A percentile compares a stretch with the other conserved stretches of the same genome.
These are phyloP conservation scores for Neurospora sp. DNA, from an alignment of 495 filamentous ascomycete genomes.

Conservation along the genomic window DNA sequence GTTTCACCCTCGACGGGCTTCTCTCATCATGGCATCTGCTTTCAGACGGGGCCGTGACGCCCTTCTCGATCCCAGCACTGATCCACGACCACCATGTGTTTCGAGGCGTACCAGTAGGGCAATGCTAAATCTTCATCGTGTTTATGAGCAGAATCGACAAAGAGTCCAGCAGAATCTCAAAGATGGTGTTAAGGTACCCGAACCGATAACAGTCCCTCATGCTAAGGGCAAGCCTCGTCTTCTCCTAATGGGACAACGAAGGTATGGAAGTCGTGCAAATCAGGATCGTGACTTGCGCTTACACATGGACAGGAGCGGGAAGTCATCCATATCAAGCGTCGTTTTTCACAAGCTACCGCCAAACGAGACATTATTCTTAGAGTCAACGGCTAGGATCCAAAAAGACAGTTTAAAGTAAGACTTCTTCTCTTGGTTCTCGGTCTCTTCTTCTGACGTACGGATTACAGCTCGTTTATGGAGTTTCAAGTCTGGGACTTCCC, in stretches of 20 bases:
- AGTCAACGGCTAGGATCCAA: conserved; percentile 85
- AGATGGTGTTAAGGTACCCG: conserved; percentile 27
- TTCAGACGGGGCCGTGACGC: conserved; percentile 2
- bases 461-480: conserved; percentile 84
- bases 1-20: neutral
- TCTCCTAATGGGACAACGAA: conserved; percentile 88
- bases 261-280: conserved; percentile 42
- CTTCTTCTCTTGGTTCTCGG: neutral
- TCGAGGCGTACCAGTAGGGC: conserved; percentile 33
- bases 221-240: conserved; percentile 68
- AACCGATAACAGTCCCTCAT: conserved; percentile 28
- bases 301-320: conserved; percentile 64
- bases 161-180: conserved; percentile 28
- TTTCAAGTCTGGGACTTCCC: conserved; percentile 98
- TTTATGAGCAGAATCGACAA: conserved; percentile 45
- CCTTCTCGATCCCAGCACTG: conserved; percentile 12
- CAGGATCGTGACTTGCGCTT: conserved; percentile 6
- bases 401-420: conserved; percentile 82
- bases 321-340: conserved; percentile 94
- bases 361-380: conserved; percentile 86
- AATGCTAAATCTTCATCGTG: conserved; percentile 43
- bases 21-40: conserved; percentile 24
- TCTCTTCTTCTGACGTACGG: conserved; percentile 7
- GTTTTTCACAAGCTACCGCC: conserved; percentile 97
- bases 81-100: conserved; percentile 11